These are phyloP conservation scores for Lyophyllum decastes DNA, from an alignment of 768 basidiomycete species.

Conservation along the genomic window DNA sequence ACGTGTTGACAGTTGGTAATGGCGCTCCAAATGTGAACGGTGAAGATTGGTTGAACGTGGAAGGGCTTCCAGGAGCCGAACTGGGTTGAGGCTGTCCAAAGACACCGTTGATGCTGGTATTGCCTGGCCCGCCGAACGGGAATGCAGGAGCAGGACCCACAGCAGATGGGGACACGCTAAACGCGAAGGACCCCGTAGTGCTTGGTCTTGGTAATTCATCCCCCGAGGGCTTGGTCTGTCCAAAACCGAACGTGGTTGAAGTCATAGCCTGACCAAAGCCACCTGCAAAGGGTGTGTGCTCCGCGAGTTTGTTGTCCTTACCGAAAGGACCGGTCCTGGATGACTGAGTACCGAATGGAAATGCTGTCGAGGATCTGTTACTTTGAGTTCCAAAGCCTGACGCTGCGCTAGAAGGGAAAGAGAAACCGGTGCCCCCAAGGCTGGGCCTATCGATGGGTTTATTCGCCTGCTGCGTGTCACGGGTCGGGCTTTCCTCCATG, in stretches of 20 bases:
- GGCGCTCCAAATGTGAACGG: slow-evolving; percentile 49
- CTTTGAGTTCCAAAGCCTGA: slow-evolving; percentile 32
- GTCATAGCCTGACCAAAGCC: slow-evolving; percentile 48
- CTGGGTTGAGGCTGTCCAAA: slow-evolving; percentile 44
- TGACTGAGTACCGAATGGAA: slow-evolving; percentile 42
- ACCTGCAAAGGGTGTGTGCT: slow-evolving; percentile 44
- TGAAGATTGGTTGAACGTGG: slow-evolving; percentile 51
- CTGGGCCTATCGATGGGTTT: slow-evolving; percentile 37
- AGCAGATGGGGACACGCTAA: slow-evolving; percentile 42
- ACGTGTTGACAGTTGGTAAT: slow-evolving; percentile 30
- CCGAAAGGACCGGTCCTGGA: slow-evolving; percentile 48
- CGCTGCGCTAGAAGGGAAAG: slow-evolving; percentile 41
- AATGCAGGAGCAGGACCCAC: slow-evolving; percentile 42
- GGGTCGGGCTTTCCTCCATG: slow-evolving; percentile 83
- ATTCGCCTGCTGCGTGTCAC: slow-evolving; percentile 52
- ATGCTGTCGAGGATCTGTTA: slow-evolving; percentile 28
- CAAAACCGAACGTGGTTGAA: slow-evolving; percentile 45
- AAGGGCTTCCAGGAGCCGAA: slow-evolving; percentile 60
- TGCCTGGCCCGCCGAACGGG: slow-evolving; percentile 42
- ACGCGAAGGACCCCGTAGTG: slow-evolving; percentile 48
- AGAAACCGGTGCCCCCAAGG: slow-evolving; percentile 45
- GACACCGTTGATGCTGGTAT: slow-evolving; percentile 30
- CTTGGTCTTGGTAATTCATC: slow-evolving; percentile 40
- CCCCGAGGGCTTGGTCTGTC: slow-evolving; percentile 36
- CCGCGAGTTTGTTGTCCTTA: slow-evolving; percentile 46